A percentile compares a stretch with the other conserved stretches of the same genome.
These are phyloP conservation scores for Xerocomus spinulosus DNA, from an alignment of 768 basidiomycete genomes.

Conservation along the genomic window DNA sequence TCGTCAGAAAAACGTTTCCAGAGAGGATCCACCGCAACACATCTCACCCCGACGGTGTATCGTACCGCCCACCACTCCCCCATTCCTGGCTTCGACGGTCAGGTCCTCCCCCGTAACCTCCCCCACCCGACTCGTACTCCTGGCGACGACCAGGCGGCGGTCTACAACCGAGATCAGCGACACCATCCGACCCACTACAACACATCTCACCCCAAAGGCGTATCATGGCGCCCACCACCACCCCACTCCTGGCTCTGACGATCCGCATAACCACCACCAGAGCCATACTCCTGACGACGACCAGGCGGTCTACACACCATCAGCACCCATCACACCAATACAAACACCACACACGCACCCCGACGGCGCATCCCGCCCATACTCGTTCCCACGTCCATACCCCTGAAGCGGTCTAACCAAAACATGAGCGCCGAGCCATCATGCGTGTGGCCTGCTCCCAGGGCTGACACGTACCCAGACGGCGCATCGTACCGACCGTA, in stretches of 20 bases:
- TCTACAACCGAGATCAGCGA: neutral
- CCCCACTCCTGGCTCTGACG: too few relatives aligned
- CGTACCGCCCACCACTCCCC: too few relatives aligned
- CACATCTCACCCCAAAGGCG: conserved; percentile 11
- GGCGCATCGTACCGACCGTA: conserved; percentile 1
- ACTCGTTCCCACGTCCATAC: neutral
- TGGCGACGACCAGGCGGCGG: conserved; percentile 8
- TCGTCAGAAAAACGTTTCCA: neutral
- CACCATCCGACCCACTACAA: neutral
- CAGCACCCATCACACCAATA: neutral
- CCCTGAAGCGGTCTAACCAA: neutral
- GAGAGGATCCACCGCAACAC: neutral
- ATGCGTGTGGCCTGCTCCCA: too few relatives aligned
- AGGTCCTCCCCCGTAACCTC: conserved; percentile 2
- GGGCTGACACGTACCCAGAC: conserved; percentile 15
- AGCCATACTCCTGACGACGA: conserved; percentile 3
- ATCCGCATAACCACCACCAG: neutral
- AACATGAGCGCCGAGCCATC: too few relatives aligned
- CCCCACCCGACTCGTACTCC: neutral
- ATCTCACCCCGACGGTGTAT: conserved; percentile 15
- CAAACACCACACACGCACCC: too few relatives aligned
- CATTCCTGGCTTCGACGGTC: too few relatives aligned
- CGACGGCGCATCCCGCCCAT: conserved; percentile 6
- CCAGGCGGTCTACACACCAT: conserved; percentile 9
- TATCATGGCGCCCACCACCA: conserved; percentile 1